Evolutionary conservation across 2,329 filamentous ascomycete genomes (phyloP), one percentile per base, ranked within the genome.

Genomic region (Botrytis cinerea): DNA sequence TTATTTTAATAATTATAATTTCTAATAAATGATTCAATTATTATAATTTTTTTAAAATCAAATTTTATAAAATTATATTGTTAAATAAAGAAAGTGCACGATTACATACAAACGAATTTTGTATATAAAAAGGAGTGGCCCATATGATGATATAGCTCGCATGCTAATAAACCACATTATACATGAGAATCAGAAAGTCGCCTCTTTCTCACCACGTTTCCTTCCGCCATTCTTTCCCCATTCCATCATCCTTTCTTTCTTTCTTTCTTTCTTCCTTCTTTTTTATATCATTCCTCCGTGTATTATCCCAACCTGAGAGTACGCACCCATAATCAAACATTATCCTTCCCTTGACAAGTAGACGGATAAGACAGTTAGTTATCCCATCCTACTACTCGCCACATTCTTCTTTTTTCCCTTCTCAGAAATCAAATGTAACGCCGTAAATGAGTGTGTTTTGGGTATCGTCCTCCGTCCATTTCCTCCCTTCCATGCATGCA

Each of bases 271-370:
- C 51, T 14, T 28, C 51, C 6, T 8, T 18, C 51, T 6, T 54
- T 54, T n/a, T 54, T 54, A 25, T 18, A 32, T 28, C 12, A 1
- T 14, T 57, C 16, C 6, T 57, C n/a, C 51, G 28, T 28, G 6
- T 32, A 14, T 57, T 18, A 28, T 57, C 51, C 51, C n/a, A 57
- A 57, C 48, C 12, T 57, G 6, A 28, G n/a, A 57, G n/a, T 57
- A 14, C 38, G 16, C 32, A 54, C 7, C 25, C 40, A 40, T 63
- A 71, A 10, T 48, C 54, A 71, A 71, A 71, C 25, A 71, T 71
- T 71, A 71, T 64, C 59, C 69, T 40, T 64, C 16, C 59, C 45
- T 32, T 25, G 38, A 20, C 45, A 46, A 35, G 28, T 68, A 57
- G 51, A 28, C 28, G 9, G 51, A 57, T 9, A 32, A 9, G 51